phyloP scores from a whole-genome alignment of 805 yeast genomes.

The Ogataea degrootiae region DNA sequence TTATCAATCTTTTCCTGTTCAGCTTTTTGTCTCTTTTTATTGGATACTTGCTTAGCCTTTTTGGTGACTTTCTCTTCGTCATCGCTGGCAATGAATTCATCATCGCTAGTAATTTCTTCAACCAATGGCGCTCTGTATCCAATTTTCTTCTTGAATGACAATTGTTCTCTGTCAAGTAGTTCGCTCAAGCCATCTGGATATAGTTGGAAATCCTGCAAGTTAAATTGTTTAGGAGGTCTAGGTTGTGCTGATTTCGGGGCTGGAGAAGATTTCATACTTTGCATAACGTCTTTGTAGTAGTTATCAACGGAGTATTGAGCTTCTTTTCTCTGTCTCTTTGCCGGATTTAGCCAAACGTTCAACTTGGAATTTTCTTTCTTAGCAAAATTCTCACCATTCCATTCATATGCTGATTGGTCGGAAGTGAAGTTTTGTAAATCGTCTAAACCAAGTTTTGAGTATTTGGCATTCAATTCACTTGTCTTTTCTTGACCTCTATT shows the following conservation, averaged over 20 bases:
- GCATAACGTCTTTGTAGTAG: constrained; percentile 66
- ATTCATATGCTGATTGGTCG: constrained; percentile 82
- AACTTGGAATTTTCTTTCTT: constrained; percentile 41
- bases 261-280: constrained; percentile 33
- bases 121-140: constrained; percentile 53
- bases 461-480: constrained; percentile 70
- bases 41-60: constrained; percentile 22
- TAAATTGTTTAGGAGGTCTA: constrained; percentile 59
- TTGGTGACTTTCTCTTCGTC: constrained; percentile 24
- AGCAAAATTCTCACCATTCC: constrained; percentile 91
- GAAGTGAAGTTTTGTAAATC: constrained; percentile 89
- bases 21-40: constrained; percentile 32
- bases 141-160: constrained; percentile 55
- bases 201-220: constrained; percentile 71
- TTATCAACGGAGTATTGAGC: constrained; percentile 75
- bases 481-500: constrained; percentile 81
- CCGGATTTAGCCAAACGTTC: constrained; percentile 67
- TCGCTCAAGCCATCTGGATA: constrained; percentile 50
- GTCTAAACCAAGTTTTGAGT: constrained; percentile 82
- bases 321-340: constrained; percentile 71
- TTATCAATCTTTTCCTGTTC: constrained; percentile 54
- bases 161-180: constrained; percentile 59
- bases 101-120: constrained; percentile 56
- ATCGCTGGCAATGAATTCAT: constrained; percentile 37
- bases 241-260: constrained; percentile 36